These are phyloP conservation scores for Ilyonectria mors-panacis DNA, from an alignment of 2,329 filamentous ascomycete species.

Conservation along the genomic window DNA sequence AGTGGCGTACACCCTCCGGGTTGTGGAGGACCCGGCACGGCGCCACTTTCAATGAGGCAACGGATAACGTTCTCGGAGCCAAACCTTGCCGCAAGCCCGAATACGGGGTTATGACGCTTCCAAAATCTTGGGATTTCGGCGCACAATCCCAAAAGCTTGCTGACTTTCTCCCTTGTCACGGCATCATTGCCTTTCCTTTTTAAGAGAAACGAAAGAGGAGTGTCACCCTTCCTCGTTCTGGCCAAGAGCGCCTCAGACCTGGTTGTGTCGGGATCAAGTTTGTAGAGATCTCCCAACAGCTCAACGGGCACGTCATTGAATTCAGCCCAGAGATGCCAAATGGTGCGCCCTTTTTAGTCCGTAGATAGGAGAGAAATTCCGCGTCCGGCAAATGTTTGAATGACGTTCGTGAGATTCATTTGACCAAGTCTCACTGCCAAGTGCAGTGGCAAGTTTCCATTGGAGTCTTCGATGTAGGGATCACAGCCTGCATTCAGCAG, in stretches of 20 bases:
- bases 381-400: not conserved
- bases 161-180: not conserved
- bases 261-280: not conserved
- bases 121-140: not conserved
- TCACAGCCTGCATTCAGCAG: not conserved
- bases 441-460: not conserved
- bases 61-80: not conserved
- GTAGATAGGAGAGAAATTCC: not conserved
- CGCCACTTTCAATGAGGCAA: not conserved
- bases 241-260: not conserved
- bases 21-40: not conserved
- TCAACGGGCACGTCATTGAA: not conserved
- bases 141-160: not conserved
- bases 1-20: not conserved
- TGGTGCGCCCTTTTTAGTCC: not conserved
- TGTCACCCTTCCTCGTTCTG: not conserved
- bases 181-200: not conserved
- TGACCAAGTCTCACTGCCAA: not conserved
- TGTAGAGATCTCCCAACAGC: not conserved
- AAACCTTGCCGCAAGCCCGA: not conserved
- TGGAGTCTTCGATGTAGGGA: fast-evolving
- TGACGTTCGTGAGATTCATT: not conserved
- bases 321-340: not conserved
- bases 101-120: not conserved
- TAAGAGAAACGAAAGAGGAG: not conserved